Base-by-base conservation (phyloP, 768 basidiomycete species). In the Phaeolepiota aurea region DNA sequence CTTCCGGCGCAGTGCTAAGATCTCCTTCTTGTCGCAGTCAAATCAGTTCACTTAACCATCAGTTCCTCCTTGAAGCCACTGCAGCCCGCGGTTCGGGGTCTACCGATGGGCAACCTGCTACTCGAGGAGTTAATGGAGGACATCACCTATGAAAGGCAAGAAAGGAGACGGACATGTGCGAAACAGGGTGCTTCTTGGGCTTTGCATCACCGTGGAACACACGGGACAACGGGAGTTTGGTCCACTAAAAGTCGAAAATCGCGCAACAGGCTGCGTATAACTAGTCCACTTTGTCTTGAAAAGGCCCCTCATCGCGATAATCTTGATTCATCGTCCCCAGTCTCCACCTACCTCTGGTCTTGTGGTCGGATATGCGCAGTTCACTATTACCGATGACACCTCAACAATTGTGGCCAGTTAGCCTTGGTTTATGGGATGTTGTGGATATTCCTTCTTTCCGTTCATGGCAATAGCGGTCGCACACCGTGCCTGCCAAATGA, bases 51-150 rank as follows among this genome's bases (percentile, higher is more conserved):
- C n/a, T n/a, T n/a, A n/a, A n/a, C n/a, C n/a, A n/a, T n/a, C n/a
- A n/a, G n/a, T n/a, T n/a, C n/a, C n/a, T n/a, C n/a, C n/a, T n/a
- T 7, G 7, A 28, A 28, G 25, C n/a, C 7, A 7, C 7, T 28
- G 25, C 7, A 28, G 20, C 20, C 9, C 15, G 33, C 9, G 9
- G 39, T 31, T 32, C 37, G 43, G 38, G 37, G 30, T 35, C 37
- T 48, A 57, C 57, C 57, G 58, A 55, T 57, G 50, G 44, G n/a
- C 7, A 28, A 28, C n/a, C n/a, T n/a, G n/a, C n/a, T n/a, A n/a
- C n/a, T n/a, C n/a, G 25, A 28, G 38, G 37, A 25, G 33, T 44
- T 48, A 45, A 38, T 45, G 40, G 40, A 50, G 31, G 44, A 50
- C 42, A 45, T 45, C 44, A 45, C 43, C 50, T 48, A 44, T 23